Percentiles rank a stretch among this genome's conserved stretches.
Conservation (phyloP, 2,329 filamentous ascomycete species). For the Fusarium sambucinum region DNA sequence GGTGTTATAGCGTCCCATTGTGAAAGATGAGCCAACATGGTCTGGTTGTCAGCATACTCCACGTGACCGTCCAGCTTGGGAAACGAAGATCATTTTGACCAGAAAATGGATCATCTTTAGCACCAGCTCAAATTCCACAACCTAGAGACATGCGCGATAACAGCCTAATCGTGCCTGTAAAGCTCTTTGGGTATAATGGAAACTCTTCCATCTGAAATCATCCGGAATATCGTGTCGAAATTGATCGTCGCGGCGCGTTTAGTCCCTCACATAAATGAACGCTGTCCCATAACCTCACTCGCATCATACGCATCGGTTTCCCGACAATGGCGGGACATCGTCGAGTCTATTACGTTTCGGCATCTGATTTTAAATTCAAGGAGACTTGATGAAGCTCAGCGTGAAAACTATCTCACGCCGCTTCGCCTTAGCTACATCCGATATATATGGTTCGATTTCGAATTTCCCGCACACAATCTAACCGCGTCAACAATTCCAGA, state of each 20-base stretch:
- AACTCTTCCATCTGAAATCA: slow-evolving; percentile 1
- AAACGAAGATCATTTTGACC: neutral
- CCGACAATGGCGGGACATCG: slow-evolving; percentile 5
- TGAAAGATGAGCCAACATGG: too few relatives aligned
- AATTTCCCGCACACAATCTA: slow-evolving; percentile 19
- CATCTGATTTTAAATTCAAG: slow-evolving; percentile 1
- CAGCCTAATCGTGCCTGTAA: too few relatives aligned
- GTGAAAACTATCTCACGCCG: neutral
- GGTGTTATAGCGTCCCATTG: neutral
- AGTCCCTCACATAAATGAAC: slow-evolving; percentile 1
- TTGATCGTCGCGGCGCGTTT: neutral
- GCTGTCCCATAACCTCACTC: slow-evolving; percentile 5
- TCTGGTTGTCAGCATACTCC: neutral
- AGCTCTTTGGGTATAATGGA: neutral
- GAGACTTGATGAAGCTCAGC: neutral
- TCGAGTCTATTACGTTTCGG: slow-evolving; percentile 5
- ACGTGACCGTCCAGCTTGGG: neutral
- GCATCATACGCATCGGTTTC: slow-evolving; percentile 6
- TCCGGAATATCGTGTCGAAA: neutral
- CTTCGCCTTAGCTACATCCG: slow-evolving; percentile 5
- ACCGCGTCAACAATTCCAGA: neutral
- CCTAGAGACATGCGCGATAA: neutral
- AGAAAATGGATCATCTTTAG: neutral
- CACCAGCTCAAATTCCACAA: neutral
- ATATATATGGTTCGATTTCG: slow-evolving; percentile 18